A percentile compares a stretch with the other conserved stretches of the same genome.
These are phyloP conservation scores for Microstegium vimineum DNA, from an alignment of 176 grass and related monocot species.

Conservation along the genomic window DNA sequence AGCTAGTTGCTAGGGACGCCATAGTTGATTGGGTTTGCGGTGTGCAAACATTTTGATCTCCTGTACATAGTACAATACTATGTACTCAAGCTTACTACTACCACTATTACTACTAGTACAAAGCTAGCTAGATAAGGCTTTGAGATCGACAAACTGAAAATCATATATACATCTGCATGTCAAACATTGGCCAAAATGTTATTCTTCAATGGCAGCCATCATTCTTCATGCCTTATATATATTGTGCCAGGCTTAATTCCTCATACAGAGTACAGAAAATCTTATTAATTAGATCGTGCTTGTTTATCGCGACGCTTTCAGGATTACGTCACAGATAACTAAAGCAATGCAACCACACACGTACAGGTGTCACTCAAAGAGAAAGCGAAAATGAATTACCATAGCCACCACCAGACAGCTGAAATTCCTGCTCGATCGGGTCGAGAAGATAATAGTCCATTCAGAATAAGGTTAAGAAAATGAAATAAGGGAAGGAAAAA, in stretches of 20 bases:
- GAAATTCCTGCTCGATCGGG: neutral
- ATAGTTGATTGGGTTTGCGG: slow-evolving; percentile 38
- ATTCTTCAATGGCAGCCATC: slow-evolving; percentile 20
- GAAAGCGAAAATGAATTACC: slow-evolving; percentile 11
- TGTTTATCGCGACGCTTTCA: neutral
- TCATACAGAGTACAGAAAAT: neutral
- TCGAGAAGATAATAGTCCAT: slow-evolving; percentile 22
- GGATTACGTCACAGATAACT: neutral
- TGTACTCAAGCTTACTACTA: slow-evolving; percentile 14
- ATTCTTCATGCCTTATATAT: neutral
- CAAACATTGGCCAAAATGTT: neutral
- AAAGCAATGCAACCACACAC: neutral
- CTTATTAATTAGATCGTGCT: neutral
- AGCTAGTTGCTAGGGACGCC: neutral
- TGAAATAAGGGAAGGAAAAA: neutral
- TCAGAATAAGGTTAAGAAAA: slow-evolving; percentile 1
- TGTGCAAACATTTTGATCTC: slow-evolving; percentile 37
- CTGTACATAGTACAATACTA: neutral
- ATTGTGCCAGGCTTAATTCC: neutral
- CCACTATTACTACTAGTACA: no score
- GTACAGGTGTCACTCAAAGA: neutral
- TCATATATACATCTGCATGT: neutral
- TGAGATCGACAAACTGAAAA: slow-evolving; percentile 3
- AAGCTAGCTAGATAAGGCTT: neutral
- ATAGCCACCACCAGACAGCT: neutral